Evolutionary conservation across 139 green algal genomes (phyloP), one percentile per base, ranked within the genome.

Genomic region (Nannochloris sp.): DNA sequence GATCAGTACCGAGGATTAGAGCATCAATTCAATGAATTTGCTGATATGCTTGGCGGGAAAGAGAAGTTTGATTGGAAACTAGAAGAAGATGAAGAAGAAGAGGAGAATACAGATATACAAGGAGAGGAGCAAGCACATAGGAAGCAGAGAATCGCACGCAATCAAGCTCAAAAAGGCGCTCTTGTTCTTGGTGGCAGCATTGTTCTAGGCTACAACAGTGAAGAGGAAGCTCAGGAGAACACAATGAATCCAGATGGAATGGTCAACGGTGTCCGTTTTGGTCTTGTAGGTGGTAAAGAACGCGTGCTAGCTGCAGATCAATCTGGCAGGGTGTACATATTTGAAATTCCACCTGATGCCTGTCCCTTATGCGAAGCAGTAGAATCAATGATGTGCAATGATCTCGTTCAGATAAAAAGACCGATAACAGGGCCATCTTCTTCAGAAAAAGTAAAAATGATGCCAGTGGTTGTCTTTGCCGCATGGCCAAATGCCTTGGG

Each of bases 221-320:
- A n/a, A n/a, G n/a, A n/a, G n/a, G n/a, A n/a, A n/a, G n/a, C n/a
- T n/a, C n/a, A n/a, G n/a, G n/a, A n/a, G n/a, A n/a, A n/a, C n/a
- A n/a, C n/a, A n/a, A n/a, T n/a, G n/a, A n/a, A n/a, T n/a, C n/a
- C n/a, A n/a, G 58, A 71, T 5, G 36, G n/a, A 29, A 67, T 71
- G 61, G 13, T 47, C 35, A 76, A 75, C 27, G 70, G 70, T 10
- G 39, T 76, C 51, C 30, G 70, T 3, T 72, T 67, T 36, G 70
- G 70, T 6, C 7, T 35, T 6, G 70, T 76, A 15, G 61, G 25
- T 1, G 70, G 70, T 3, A 24, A 32, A 25, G 32, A 58, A 59
- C 53, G 53, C 15, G 32, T 76, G 37, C 6, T 71, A 15, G 61
- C 61, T 0, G 60, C 61, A 4, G 70, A 71, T 4, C 69, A 76